Conservation (phyloP, 2,329 filamentous ascomycete species). For the Monosporascus ibericus region DNA sequence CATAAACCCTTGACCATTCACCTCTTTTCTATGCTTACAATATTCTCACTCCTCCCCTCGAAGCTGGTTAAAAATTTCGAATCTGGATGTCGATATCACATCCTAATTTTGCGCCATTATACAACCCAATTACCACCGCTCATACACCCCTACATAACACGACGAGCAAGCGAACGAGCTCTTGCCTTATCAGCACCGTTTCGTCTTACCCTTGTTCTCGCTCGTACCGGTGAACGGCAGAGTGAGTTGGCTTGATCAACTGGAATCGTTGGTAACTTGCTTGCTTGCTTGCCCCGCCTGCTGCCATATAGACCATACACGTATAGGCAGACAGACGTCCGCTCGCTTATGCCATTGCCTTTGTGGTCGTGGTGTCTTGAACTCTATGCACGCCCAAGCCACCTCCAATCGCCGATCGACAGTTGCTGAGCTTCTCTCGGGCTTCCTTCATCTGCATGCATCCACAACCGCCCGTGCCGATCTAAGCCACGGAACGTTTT, state of each 20-base stretch:
- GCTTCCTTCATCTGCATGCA: not conserved
- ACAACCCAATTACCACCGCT: too few species aligned
- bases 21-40: not conserved
- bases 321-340: too few species aligned
- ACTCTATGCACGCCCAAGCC: not conserved
- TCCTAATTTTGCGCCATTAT: too few species aligned
- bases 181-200: not conserved
- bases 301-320: not conserved
- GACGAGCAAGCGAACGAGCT: too few species aligned
- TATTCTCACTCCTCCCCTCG: not conserved
- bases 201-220: not conserved
- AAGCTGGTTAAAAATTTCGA: not conserved
- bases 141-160: too few species aligned
- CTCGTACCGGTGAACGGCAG: not conserved
- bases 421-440: not conserved
- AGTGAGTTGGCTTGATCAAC: not conserved
- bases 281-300: not conserved
- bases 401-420: not conserved
- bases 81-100: not conserved
- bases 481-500: not conserved
- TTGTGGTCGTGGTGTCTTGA: not conserved
- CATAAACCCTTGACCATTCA: not conserved
- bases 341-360: not conserved
- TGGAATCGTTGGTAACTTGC: not conserved
- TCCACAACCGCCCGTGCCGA: not conserved